A percentile compares a stretch with the other conserved stretches of the same genome.
These are phyloP conservation scores for Yarrowia sp. DNA, from an alignment of 805 yeast species.

Conservation along the genomic window DNA sequence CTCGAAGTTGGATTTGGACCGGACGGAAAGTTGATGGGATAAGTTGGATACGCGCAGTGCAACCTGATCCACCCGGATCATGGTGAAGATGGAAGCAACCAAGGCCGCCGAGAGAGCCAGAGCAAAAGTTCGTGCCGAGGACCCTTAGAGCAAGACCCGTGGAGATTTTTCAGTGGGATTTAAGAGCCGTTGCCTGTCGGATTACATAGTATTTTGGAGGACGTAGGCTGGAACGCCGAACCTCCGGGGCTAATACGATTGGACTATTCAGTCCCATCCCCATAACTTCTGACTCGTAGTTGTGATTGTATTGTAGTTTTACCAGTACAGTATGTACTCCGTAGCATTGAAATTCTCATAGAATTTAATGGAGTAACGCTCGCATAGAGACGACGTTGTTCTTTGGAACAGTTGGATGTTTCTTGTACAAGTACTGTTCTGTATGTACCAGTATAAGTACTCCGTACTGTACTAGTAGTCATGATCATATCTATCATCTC, in stretches of 20 bases:
- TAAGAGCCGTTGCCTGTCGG: slow-evolving; percentile 24
- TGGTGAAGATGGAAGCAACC: slow-evolving; percentile 17
- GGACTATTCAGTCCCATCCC: slow-evolving; percentile 26
- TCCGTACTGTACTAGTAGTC: too few relatives aligned
- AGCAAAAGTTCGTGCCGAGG: slow-evolving; percentile 1
- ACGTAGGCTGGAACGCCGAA: slow-evolving; percentile 27
- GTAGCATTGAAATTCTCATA: too few relatives aligned
- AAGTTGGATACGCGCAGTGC: slow-evolving; percentile 17
- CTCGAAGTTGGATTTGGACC: slow-evolving; percentile 8
- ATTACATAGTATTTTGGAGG: slow-evolving; percentile 24
- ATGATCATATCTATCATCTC: too few relatives aligned
- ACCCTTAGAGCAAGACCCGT: slow-evolving; percentile 14
- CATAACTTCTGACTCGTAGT: not conserved
- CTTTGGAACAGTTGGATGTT: too few relatives aligned
- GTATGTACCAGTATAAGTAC: too few relatives aligned
- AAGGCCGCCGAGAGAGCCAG: slow-evolving; percentile 15
- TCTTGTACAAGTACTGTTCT: too few relatives aligned
- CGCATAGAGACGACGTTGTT: too few relatives aligned
- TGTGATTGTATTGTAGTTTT: not conserved
- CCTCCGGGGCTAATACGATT: slow-evolving; percentile 27
- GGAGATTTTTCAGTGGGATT: slow-evolving; percentile 8
- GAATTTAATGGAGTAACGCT: too few relatives aligned
- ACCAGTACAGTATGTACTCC: too few relatives aligned
- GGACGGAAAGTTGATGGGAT: slow-evolving; percentile 21
- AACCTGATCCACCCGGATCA: slow-evolving; percentile 1